Conservation (phyloP, 345 rosid genomes). For the Diplotaxis tenuifolia region DNA sequence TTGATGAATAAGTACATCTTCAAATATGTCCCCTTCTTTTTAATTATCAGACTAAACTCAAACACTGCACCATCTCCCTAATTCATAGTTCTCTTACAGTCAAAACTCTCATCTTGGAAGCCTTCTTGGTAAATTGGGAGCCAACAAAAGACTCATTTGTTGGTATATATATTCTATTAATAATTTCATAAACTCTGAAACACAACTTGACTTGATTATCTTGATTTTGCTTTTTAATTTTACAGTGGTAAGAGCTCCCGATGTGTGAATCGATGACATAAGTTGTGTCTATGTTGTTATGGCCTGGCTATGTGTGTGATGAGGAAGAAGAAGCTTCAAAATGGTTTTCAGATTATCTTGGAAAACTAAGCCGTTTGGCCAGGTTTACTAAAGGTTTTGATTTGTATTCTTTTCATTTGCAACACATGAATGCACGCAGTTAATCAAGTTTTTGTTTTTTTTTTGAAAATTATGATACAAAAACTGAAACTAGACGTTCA, state of each 20-base stretch:
- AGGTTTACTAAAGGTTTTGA: not conserved
- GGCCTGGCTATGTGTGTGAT: not conserved
- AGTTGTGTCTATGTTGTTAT: not conserved
- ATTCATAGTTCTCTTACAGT: no score
- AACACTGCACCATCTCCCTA: no score
- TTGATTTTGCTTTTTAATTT: not conserved
- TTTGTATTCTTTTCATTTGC: not conserved
- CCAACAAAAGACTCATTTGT: no score
- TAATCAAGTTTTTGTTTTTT: no score
- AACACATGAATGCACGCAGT: not conserved
- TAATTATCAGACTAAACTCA: no score
- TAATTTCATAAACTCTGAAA: slow-evolving; percentile 1
- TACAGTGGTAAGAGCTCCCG: not conserved
- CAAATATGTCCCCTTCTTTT: no score
- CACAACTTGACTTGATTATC: not conserved
- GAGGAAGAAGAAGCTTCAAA: not conserved
- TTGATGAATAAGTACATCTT: not conserved
- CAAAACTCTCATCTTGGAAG: no score
- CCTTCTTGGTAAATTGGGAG: no score
- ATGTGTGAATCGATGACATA: not conserved
- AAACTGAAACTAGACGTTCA: not conserved
- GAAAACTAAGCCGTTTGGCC: not conserved
- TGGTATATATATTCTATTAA: no score
- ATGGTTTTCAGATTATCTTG: not conserved
- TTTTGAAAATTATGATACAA: not conserved